Base-by-base conservation (phyloP, 2,329 filamentous ascomycete species). In the Akanthomyces lecanii region DNA sequence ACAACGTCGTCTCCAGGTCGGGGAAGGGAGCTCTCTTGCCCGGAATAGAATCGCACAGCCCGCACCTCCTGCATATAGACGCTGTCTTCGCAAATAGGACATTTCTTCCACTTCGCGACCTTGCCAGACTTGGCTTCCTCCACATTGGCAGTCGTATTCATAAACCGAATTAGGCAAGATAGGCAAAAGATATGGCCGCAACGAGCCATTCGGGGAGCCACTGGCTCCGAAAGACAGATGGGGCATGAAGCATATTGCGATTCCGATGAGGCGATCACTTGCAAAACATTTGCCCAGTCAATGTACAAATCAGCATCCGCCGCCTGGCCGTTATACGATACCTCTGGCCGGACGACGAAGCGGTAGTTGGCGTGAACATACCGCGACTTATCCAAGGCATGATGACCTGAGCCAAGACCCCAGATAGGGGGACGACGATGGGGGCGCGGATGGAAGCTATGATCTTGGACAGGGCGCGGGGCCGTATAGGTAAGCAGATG, bases 161-260 rank as follows among this genome's bases (percentile, higher is more conserved):
- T 97, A 74, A 96, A 99, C 56, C 95, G 89, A 66, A 98, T 91
- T 65, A 98, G 77, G 73, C 95, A 99, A 6, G 95, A 89, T 40
- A 98, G 79, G 73, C 95, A 99, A 74, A 97, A 98, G 14, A 99
- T 97, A 73, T 99, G 95, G 1, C 95, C 95, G 71, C 95, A 99
- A 72, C 89, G 94, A 48, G 95, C 93, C 94, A 99, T 99, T 62
- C 95, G 88, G 38, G 95, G 93, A 8, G 95, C 95, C 21, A 96
- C 91, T 1, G 95, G 95, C 62, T 90, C 91, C 2, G 90, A 96
- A 33, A 99, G 84, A 72, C 95, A 99, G 61, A 99, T 99, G 0
- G 95, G 95, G 73, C 95, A 99, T 25, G 90, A 92, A 3, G 93
- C 85, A 50, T 87, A 82, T 76, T 99, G 95, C 0, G 93, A 97